phyloP scores from a whole-genome alignment of 495 filamentous ascomycete genomes.

The Aspergillus funiculosus region DNA sequence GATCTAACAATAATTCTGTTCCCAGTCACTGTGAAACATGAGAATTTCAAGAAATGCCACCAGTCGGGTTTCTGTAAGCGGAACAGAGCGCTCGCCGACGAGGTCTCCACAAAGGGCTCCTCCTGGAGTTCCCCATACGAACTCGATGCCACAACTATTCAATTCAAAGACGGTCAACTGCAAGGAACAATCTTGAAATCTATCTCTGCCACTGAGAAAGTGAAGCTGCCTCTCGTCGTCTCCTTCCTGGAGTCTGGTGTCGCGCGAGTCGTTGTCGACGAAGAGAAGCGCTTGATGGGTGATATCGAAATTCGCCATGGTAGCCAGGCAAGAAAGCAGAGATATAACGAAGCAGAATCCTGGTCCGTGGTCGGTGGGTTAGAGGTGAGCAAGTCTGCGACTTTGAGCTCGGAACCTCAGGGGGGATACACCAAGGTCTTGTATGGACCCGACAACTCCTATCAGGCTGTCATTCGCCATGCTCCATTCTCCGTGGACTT shows the following conservation, averaged over 20 bases:
- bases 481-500: slow-evolving; percentile 81
- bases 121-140: slow-evolving; percentile 79
- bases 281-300: slow-evolving; percentile 80
- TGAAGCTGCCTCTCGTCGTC: slow-evolving; percentile 75
- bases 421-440: slow-evolving; percentile 64
- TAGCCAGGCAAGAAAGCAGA: slow-evolving; percentile 80
- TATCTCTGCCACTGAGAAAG: slow-evolving; percentile 55
- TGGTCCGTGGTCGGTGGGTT: slow-evolving; percentile 83
- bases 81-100: slow-evolving; percentile 83
- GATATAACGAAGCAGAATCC: slow-evolving; percentile 85
- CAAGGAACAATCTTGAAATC: slow-evolving; percentile 75
- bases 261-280: slow-evolving; percentile 81
- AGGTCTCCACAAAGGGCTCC: slow-evolving; percentile 53
- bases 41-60: slow-evolving; percentile 87
- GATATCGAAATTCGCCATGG: slow-evolving; percentile 81
- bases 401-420: slow-evolving; percentile 51
- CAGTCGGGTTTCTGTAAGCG: slow-evolving; percentile 97
- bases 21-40: slow-evolving; percentile 79
- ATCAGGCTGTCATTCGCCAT: slow-evolving; percentile 76
- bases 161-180: slow-evolving; percentile 73
- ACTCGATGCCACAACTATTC: slow-evolving; percentile 62
- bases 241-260: slow-evolving; percentile 85
- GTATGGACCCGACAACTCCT: slow-evolving; percentile 71
- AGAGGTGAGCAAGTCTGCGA: slow-evolving; percentile 60
- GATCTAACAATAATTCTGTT: slow-evolving; percentile 6